Base-by-base conservation (phyloP, 352 stramenopile genomes). In the Globisporangium spinosum region DNA sequence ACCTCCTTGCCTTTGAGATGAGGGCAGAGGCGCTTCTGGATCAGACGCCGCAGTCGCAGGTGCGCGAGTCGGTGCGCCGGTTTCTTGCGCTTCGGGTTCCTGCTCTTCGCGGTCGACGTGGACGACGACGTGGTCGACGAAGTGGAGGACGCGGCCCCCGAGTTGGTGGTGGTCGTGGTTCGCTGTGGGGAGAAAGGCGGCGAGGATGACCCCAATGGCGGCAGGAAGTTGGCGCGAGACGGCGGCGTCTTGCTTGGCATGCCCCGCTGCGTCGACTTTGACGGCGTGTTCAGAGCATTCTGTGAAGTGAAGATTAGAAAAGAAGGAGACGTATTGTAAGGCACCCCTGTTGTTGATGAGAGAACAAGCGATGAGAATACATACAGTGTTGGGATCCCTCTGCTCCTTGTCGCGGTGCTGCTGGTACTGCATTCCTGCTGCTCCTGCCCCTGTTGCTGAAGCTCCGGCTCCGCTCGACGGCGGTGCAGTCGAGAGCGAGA, bases 1-100 rank as follows among this genome's bases (percentile, higher is more conserved):
- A 94, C 79, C 62, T 83, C 73, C 20, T 85, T 77, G 56, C 77
- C 77, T 67, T 87, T 80, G n/a, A 94, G 65, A 60, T 94, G 84
- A 13, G 65, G 70, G 49, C 85, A 94, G 35, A 93, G 65, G 1
- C 76, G 75, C 58, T 82, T 87, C 68, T 93, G 84, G 43, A 94
- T 87, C 15, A 93, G 68, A 3, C 86, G 78, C 10, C 86, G 82
- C 56, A 93, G 67, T 8, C 77, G 83, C 43, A 94, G 61, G 68
- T 84, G 82, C 34, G 73, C 69, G 8, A 85, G 62, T 2, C 64
- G 72, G 38, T 73, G 63, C 8, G 69, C 53, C 1, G 76, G 68
- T 38, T 82, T 76, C 60, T 77, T 64, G 7, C 65, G 64, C 55
- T 85, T 62, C 51, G 69, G 65, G 53, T 59, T 47, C 38, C 72